Percentiles rank a stretch among this genome's conserved stretches.
phyloP scores from a whole-genome alignment of 2,329 filamentous ascomycete species.

The Myriangium duriaei region DNA sequence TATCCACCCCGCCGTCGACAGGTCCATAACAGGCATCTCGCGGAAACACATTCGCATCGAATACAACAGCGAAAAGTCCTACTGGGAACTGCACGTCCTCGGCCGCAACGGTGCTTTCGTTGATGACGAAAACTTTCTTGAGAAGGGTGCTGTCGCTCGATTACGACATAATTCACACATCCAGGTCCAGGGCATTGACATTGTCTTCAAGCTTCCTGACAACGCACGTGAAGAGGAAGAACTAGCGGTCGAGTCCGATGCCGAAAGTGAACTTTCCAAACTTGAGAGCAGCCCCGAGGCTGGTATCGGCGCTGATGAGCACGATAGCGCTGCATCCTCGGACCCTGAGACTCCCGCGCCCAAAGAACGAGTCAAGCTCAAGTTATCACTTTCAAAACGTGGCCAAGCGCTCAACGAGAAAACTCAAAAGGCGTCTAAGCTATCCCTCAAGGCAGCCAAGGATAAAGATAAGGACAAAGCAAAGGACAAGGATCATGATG shows the following conservation, averaged over 20 bases:
- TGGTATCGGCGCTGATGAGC: constrained; percentile 38
- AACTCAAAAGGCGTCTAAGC: constrained; percentile 12
- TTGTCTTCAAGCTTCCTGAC: constrained; percentile 57
- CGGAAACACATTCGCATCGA: constrained; percentile 60
- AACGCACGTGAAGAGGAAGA: constrained; percentile 45
- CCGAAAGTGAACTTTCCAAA: constrained; percentile 12
- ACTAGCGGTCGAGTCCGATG: constrained; percentile 25
- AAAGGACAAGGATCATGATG: too few species aligned
- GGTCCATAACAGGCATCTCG: constrained; percentile 60
- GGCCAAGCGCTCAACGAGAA: constrained; percentile 11
- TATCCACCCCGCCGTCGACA: constrained; percentile 57
- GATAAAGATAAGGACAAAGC: constrained; percentile 9
- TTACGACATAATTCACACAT: constrained; percentile 54
- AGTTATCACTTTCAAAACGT: constrained; percentile 13
- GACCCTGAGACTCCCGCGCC: constrained; percentile 12
- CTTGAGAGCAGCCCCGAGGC: constrained; percentile 10
- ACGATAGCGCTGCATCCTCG: constrained; percentile 35
- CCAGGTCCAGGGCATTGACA: constrained; percentile 58
- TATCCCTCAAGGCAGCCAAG: constrained; percentile 8
- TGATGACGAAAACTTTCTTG: constrained; percentile 35
- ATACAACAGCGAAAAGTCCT: constrained; percentile 50
- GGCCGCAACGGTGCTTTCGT: constrained; percentile 58
- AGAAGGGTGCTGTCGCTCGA: constrained; percentile 41
- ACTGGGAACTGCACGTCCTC: constrained; percentile 53
- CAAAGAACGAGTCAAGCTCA: constrained; percentile 18